These are phyloP conservation scores for Shiraia sp. DNA, from an alignment of 2,329 filamentous ascomycete genomes.

Conservation along the genomic window DNA sequence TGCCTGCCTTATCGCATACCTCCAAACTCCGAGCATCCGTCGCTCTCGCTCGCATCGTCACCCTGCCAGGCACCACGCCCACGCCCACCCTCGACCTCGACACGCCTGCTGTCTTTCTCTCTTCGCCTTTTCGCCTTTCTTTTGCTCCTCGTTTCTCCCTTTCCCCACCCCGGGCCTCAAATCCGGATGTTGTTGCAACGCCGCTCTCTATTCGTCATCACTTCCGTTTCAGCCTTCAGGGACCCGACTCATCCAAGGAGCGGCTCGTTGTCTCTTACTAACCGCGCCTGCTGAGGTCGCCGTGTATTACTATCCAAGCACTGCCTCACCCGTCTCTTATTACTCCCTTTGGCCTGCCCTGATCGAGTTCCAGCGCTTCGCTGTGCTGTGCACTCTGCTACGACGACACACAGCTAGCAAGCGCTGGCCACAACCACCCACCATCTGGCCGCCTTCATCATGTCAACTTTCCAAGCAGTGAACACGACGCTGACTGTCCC, in stretches of 20 bases:
- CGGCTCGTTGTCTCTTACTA: constrained; percentile 20
- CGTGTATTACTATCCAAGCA: constrained; percentile 6
- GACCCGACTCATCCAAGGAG: constrained; percentile 23
- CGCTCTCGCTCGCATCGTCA: constrained; percentile 22
- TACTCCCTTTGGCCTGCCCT: too few relatives aligned
- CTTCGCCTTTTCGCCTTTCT: neutral
- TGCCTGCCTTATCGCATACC: constrained; percentile 21
- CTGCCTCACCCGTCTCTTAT: too few relatives aligned
- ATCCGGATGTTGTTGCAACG: constrained; percentile 43
- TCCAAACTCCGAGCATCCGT: constrained; percentile 37
- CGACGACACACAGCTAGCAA: neutral
- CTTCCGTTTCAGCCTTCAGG: constrained; percentile 43
- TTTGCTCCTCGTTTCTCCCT: constrained; percentile 9
- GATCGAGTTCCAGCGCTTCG: too few relatives aligned
- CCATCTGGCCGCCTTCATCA: constrained; percentile 28
- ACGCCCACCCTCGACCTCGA: neutral
- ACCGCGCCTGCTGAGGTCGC: constrained; percentile 12
- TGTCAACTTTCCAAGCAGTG: constrained; percentile 65
- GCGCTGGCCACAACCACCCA: constrained; percentile 6
- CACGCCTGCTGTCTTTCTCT: neutral
- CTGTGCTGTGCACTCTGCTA: neutral
- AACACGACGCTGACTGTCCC: constrained; percentile 58
- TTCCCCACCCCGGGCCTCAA: constrained; percentile 16
- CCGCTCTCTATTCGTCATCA: constrained; percentile 40
- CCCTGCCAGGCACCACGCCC: constrained; percentile 7